Base-by-base conservation (phyloP, 768 basidiomycete species). In the Suillus americanus region DNA sequence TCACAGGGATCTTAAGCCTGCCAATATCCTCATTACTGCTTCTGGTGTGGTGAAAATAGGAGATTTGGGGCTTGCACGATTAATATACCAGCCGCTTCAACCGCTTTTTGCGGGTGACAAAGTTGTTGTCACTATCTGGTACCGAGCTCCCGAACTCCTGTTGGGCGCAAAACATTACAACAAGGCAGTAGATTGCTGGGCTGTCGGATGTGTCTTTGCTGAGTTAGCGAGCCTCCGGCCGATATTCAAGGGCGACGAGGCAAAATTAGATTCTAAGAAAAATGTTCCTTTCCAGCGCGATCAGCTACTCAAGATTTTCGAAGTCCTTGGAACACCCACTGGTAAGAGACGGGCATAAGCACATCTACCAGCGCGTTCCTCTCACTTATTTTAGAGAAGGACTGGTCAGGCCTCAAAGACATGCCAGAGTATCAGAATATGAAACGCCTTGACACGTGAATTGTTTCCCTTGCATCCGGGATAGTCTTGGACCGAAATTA, bases 41-140 rank as follows among this genome's bases (percentile, higher is more conserved):
- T 71, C 78, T 12, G 97, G 97, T 2, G 85, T 93, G 43, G 95
- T 99, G 71, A 99, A 99, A 78, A 99, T 99, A 60, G 97, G 96
- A n/a, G 97, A 99, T 74, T 82, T 99, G 1, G 97, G 97, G 28
- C 86, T 99, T 18, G 97, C 97, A 1, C 86, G 97, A 38, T 83
- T 99, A 37, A 90, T 92, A 64, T 90, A 95, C 72, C 89, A 94
- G 65, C 97, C 97, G 7, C 82, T 99, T 2, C 95, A 97, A 68
- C 90, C 92, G 1, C 81, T 99, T 2, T 95, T 93, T 73, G 88
- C 89, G 0, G 96, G 96, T 18, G 97, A 99, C 79, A 99, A 99
- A 72, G 96, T 99, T 33, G 97, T 99, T 41, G 97, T 99, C 14
- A 99, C 97, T 0, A 99, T 99, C 72, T 99, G 97, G 97, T 99